Evolutionary conservation across 2,329 filamentous ascomycete species (phyloP).

Genomic region (Chaetomium sp.): DNA sequence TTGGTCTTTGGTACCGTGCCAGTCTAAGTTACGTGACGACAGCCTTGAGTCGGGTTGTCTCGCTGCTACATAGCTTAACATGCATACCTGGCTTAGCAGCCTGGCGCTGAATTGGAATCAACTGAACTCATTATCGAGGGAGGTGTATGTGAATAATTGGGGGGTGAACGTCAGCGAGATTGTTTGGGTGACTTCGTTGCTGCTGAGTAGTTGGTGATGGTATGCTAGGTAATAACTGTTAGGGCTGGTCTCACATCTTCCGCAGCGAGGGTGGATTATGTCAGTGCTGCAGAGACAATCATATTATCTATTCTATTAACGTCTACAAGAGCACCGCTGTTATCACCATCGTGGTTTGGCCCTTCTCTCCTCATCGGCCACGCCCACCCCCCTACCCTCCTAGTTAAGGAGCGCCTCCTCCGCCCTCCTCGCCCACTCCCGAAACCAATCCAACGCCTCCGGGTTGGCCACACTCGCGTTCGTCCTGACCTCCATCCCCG

Average conservation of each 20-base stretch:
- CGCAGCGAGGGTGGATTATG: not conserved
- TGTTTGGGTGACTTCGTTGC: not conserved
- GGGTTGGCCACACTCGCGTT: constrained; percentile 93
- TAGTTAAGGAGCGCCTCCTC: constrained; percentile 25
- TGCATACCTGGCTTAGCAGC: not conserved
- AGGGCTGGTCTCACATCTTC: too few species aligned
- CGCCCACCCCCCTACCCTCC: not conserved
- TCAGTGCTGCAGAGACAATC: not conserved
- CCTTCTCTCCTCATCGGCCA: not conserved
- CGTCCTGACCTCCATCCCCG: constrained; percentile 81
- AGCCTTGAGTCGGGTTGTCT: not conserved
- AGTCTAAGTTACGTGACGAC: not conserved
- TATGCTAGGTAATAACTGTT: not conserved
- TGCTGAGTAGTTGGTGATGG: not conserved
- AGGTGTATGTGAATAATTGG: too few species aligned
- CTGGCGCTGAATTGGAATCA: not conserved
- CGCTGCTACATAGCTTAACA: not conserved
- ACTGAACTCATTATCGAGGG: not conserved
- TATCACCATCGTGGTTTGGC: not conserved
- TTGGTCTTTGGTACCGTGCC: not conserved
- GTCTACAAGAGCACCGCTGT: not conserved
- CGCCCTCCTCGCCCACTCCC: constrained; percentile 66
- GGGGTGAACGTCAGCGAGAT: too few species aligned
- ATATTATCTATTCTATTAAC: not conserved
- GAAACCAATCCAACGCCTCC: constrained; percentile 86